Conservation (phyloP, 352 stramenopile species). For the Blastocystis hominis region DNA sequence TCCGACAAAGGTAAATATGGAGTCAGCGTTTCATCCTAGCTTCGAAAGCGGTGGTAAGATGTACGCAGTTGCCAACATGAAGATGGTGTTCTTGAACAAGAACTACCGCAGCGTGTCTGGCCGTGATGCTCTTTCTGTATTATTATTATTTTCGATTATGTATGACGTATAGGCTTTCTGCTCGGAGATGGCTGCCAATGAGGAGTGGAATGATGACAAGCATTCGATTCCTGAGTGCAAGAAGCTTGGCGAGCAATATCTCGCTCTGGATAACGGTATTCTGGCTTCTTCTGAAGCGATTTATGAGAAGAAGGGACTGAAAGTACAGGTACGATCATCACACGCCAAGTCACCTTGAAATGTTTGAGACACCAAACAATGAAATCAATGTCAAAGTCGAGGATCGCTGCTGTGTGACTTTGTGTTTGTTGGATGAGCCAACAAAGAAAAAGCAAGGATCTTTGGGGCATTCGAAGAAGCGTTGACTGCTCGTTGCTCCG, state of each 20-base stretch:
- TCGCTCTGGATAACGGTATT: constrained; percentile 14
- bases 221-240: neutral
- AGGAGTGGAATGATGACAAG: neutral
- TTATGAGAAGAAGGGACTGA: constrained; percentile 1
- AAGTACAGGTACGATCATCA: neutral
- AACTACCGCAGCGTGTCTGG: neutral
- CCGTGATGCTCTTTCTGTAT: neutral
- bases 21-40: neutral
- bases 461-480: neutral
- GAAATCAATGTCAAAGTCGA: no score
- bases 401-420: no score
- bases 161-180: neutral
- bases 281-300: neutral
- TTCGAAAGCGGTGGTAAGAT: constrained; percentile 30
- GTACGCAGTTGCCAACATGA: constrained; percentile 43
- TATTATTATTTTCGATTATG: neutral
- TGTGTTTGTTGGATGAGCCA: no score
- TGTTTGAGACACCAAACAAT: no score
- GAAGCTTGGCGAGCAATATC: neutral
- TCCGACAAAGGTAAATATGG: neutral
- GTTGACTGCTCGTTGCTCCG: neutral
- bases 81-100: constrained; percentile 33
- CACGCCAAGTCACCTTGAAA: neutral
- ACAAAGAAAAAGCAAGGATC: no score
- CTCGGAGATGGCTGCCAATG: neutral